phyloP scores from a whole-genome alignment of 192 early-diverging fungal genomes.

The Gigaspora rosea region DNA sequence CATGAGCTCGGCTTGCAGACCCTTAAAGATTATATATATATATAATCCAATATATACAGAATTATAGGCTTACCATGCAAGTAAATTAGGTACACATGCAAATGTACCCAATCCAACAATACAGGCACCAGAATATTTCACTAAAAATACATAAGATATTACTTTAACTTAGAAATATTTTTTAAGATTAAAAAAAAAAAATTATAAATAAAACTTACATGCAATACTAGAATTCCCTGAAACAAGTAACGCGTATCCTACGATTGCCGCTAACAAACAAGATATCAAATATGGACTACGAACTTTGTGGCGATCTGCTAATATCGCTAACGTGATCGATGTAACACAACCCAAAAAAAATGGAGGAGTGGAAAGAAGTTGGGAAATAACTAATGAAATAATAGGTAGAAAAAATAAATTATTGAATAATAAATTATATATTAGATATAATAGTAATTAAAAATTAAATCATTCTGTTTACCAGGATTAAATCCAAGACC shows the following conservation, averaged over 20 bases:
- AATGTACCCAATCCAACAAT: not conserved
- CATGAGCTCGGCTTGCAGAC: no score
- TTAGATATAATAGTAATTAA: not conserved
- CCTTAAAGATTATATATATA: slow-evolving; percentile 32
- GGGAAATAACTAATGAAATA: slow-evolving; percentile 7
- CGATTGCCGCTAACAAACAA: not conserved
- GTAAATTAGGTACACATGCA: slow-evolving; percentile 23
- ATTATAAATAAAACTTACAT: not conserved
- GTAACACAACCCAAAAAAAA: slow-evolving; percentile 32
- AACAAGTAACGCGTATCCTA: slow-evolving; percentile 2
- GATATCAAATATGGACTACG: slow-evolving; percentile 3
- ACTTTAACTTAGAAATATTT: not conserved
- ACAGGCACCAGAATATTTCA: not conserved
- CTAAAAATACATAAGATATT: not conserved
- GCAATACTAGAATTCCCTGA: not conserved
- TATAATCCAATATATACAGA: slow-evolving; percentile 40
- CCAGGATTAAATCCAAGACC: slow-evolving; percentile 60
- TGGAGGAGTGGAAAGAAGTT: slow-evolving; percentile 35
- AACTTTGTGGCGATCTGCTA: not conserved
- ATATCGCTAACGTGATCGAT: slow-evolving; percentile 1
- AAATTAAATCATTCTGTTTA: not conserved
- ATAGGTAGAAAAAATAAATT: not conserved
- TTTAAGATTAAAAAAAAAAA: not conserved
- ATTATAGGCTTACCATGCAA: slow-evolving; percentile 53
- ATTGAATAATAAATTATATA: no score